phyloP scores from a whole-genome alignment of 1,284 basidiomycete species.

The Termitomyces sp. region DNA sequence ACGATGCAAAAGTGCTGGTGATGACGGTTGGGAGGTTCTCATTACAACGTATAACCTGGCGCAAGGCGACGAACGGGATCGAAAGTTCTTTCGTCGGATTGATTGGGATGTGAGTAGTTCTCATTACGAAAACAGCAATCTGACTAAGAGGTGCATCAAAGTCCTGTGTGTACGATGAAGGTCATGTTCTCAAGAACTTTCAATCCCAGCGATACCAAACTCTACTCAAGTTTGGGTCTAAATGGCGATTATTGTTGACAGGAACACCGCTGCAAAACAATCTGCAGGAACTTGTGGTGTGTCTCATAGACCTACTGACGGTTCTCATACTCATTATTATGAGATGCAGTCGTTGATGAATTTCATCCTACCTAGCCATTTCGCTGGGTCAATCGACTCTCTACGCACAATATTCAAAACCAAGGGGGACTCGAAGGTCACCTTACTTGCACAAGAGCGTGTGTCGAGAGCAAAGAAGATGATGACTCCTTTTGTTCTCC shows the following conservation, averaged over 20 bases:
- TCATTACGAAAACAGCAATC: not conserved
- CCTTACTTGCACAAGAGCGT: conserved; percentile 83
- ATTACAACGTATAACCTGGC: conserved; percentile 97
- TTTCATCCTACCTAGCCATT: conserved; percentile 93
- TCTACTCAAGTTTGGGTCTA: conserved; percentile 78
- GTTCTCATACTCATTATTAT: conserved; percentile 4
- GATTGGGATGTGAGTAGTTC: conserved; percentile 77
- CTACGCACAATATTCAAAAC: conserved; percentile 97
- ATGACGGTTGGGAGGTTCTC: conserved; percentile 83
- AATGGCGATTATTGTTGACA: conserved; percentile 90
- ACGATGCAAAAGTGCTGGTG: conserved; percentile 36
- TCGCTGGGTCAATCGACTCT: conserved; percentile 70
- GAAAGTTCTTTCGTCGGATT: conserved; percentile 87
- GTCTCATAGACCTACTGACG: conserved; percentile 28
- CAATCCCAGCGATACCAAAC: conserved; percentile 93
- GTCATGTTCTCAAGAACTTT: conserved; percentile 95
- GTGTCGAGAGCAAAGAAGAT: conserved; percentile 95
- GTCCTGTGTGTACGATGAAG: conserved; percentile 94
- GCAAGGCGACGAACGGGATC: conserved; percentile 80
- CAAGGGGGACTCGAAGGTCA: conserved; percentile 82
- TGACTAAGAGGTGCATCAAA: conserved; percentile 26
- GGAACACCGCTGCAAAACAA: conserved; percentile 95
- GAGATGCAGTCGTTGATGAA: conserved; percentile 84
- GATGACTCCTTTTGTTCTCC: conserved; percentile 98
- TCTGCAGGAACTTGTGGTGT: conserved; percentile 90